phyloP scores from a whole-genome alignment of 2,329 filamentous ascomycete species.

The Fusarium xyrophilum region DNA sequence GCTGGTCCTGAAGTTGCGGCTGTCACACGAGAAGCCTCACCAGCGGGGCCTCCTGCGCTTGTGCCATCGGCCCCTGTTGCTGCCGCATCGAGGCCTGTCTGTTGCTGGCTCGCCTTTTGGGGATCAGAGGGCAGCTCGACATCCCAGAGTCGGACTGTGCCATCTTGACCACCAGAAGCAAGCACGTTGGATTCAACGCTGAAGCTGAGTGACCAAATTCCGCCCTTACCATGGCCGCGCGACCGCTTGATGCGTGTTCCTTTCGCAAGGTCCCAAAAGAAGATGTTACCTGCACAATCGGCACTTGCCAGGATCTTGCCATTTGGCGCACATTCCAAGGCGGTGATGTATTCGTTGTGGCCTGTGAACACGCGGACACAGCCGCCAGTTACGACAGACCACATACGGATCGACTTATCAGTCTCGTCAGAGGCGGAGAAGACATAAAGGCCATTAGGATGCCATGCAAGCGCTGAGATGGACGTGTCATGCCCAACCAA shows the following conservation, averaged over 20 bases:
- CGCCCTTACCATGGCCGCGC: constrained; percentile 90
- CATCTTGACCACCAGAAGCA: constrained; percentile 88
- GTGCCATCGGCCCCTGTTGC: constrained; percentile 52
- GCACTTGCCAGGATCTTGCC: constrained; percentile 91
- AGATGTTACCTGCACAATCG: constrained; percentile 86
- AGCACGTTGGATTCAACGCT: constrained; percentile 91
- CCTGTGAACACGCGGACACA: constrained; percentile 92
- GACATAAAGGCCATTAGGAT: constrained; percentile 90
- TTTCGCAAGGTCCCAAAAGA: constrained; percentile 92
- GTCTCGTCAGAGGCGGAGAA: constrained; percentile 88
- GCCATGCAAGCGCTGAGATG: constrained; percentile 91
- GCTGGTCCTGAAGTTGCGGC: constrained; percentile 40
- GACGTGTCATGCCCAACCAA: constrained; percentile 92
- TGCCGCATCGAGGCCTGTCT: constrained; percentile 54
- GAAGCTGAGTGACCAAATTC: constrained; percentile 92
- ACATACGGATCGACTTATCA: constrained; percentile 95
- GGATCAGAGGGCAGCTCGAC: constrained; percentile 75
- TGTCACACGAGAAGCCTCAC: constrained; percentile 43
- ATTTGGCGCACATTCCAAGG: constrained; percentile 83
- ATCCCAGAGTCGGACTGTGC: constrained; percentile 94
- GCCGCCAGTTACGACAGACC: constrained; percentile 86
- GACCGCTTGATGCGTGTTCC: constrained; percentile 89
- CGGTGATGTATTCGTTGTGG: constrained; percentile 85
- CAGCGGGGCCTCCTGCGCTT: constrained; percentile 36
- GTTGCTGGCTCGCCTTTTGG: constrained; percentile 60